Base-by-base conservation (phyloP, 805 yeast genomes). In the Schwanniomyces pseudopolymorphus region DNA sequence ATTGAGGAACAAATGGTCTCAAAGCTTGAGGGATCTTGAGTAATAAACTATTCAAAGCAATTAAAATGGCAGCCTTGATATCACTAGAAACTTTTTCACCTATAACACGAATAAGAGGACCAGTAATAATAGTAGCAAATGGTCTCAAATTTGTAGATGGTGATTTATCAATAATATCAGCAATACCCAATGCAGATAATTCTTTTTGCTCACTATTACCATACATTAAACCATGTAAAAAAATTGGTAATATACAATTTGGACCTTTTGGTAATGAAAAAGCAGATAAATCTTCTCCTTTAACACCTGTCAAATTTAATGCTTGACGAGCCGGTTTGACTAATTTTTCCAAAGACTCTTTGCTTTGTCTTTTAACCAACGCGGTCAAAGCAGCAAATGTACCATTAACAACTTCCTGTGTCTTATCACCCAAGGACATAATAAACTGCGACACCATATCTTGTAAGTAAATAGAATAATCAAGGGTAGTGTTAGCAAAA, bases 101-200 rank as follows among this genome's bases (percentile, higher is more conserved):
- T 61, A 92, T 88, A 46, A 92, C 96, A 77, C 99, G 89, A 69
- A 94, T 94, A 61, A 94, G 78, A 33, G 99, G 99, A 70, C 99
- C 99, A 22, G 97, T 91, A 52, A 95, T 89, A 22, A 83, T 83
- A 7, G 98, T 92, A 19, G 95, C 96, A 67, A 84, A 88, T 27
- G 96, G 88, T 65, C 84, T 87, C 67, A 94, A 79, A 48, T 79
- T 82, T 9, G 80, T 75, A n/a, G 94, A 84, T 17, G 94, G 94
- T 0, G 98, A 88, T 58, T 89, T 83, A 40, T 84, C 86, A 39
- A 91, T 87, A 48, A 94, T 71, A 59, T 85, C 91, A 4, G 96
- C 94, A 58, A 94, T 89, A 47, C 89, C 97, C 59, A 85, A 70
- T 0, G 99, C 98, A 25, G 97, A 80, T 22, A 74, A 70, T 63